Conservation (phyloP, 345 rosid species). For the Populus davidiana region DNA sequence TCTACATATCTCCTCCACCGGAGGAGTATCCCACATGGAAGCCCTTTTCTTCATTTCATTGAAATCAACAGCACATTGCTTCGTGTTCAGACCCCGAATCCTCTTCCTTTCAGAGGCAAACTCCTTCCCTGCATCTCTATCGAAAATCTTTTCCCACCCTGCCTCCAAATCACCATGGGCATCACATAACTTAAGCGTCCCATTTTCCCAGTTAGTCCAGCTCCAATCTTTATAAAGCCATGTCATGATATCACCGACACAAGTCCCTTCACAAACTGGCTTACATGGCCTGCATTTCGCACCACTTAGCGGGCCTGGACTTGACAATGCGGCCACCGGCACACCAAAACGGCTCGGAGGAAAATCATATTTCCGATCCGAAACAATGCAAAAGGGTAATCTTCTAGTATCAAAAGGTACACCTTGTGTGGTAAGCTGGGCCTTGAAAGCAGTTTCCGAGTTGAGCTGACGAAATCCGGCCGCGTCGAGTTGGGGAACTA, state of each 20-base stretch:
- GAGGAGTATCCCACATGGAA: constrained; percentile 65
- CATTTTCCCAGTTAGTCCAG: constrained; percentile 84
- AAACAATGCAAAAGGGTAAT: constrained; percentile 69
- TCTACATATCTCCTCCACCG: constrained; percentile 57
- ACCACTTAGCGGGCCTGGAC: constrained; percentile 85
- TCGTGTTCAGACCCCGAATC: constrained; percentile 25
- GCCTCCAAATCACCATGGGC: constrained; percentile 63
- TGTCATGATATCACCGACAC: constrained; percentile 57
- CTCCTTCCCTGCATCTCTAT: constrained; percentile 43
- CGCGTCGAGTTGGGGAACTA: constrained; percentile 60
- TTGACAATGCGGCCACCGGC: constrained; percentile 76
- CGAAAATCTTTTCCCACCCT: constrained; percentile 73
- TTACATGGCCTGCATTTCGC: constrained; percentile 90
- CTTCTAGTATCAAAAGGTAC: constrained; percentile 42
- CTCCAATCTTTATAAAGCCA: constrained; percentile 60
- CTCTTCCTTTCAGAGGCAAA: constrained; percentile 50
- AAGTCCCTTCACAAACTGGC: constrained; percentile 50
- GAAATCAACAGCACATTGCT: constrained; percentile 54
- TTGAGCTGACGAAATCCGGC: constrained; percentile 57
- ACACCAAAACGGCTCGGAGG: constrained; percentile 73
- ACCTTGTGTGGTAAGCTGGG: constrained; percentile 58
- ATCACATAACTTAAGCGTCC: constrained; percentile 60
- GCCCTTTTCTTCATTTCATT: constrained; percentile 43
- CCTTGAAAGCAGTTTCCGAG: constrained; percentile 81
- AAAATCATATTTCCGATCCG: constrained; percentile 58